Percentiles rank a stretch among this genome's conserved stretches.
Evolutionary conservation across 2,329 filamentous ascomycete species (phyloP).

Genomic region (Phyllosticta capitalensis): DNA sequence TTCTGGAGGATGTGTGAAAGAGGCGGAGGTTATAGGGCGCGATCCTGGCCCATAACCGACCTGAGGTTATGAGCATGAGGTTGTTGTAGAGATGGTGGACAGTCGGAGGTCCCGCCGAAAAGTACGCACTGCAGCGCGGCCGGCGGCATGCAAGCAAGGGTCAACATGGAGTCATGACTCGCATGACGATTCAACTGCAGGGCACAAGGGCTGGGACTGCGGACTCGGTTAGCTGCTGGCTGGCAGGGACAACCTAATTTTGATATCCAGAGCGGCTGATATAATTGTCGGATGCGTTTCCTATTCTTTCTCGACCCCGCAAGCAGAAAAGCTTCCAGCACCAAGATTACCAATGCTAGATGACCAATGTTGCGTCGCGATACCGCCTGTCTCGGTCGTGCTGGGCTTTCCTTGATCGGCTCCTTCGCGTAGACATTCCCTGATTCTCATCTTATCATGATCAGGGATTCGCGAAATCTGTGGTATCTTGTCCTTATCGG

Average conservation of each 20-base stretch:
- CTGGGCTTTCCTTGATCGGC: neutral
- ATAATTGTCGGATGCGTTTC: neutral
- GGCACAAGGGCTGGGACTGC: neutral
- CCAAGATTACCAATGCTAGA: neutral
- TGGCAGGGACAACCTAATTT: neutral
- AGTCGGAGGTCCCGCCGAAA: neutral
- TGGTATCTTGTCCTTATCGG: neutral
- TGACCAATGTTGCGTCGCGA: neutral
- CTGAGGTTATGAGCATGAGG: conserved; percentile 10
- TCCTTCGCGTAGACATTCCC: neutral
- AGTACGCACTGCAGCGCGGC: neutral
- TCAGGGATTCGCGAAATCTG: neutral
- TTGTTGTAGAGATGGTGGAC: neutral
- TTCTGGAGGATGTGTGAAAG: conserved; percentile 4
- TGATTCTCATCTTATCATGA: neutral
- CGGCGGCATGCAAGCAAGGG: neutral
- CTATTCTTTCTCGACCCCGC: neutral
- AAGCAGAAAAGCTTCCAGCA: neutral
- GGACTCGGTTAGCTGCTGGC: neutral
- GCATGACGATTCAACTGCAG: neutral
- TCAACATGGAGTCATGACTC: neutral
- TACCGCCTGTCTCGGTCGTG: neutral
- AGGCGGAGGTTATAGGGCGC: neutral
- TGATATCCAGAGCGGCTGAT: neutral
- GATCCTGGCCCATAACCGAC: conserved; percentile 2